Conservation (phyloP, 352 stramenopile species). For the Globisporangium iwayamae region DNA sequence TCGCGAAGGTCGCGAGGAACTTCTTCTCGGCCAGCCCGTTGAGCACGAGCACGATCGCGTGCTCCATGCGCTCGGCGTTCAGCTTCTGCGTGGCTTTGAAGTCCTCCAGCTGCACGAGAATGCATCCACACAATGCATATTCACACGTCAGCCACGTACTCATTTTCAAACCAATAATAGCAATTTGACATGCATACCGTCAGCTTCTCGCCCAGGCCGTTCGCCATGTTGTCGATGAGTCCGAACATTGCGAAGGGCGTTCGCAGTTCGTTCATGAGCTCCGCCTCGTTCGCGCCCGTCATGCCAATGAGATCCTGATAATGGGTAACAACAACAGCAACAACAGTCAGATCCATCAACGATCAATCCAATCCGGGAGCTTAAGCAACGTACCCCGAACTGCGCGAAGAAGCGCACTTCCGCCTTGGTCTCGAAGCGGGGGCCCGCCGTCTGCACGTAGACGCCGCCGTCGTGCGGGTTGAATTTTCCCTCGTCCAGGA, state of each 20-base stretch:
- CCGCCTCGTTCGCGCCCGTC: constrained; percentile 86
- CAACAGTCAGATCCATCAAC: not conserved
- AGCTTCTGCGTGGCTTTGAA: constrained; percentile 80
- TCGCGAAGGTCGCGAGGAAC: constrained; percentile 26
- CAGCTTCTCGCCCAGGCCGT: constrained; percentile 77
- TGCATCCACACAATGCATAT: too few relatives aligned
- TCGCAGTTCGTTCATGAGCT: constrained; percentile 78
- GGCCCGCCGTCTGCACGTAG: constrained; percentile 83
- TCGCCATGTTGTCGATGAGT: constrained; percentile 88
- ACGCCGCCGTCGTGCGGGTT: constrained; percentile 69
- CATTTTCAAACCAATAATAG: not conserved
- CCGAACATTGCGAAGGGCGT: constrained; percentile 84
- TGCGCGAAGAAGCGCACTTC: constrained; percentile 88
- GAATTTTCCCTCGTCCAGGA: constrained; percentile 41
- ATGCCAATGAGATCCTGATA: constrained; percentile 79
- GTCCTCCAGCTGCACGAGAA: constrained; percentile 35
- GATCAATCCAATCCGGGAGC: not conserved
- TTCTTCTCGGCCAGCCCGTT: constrained; percentile 37
- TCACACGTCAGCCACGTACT: not conserved
- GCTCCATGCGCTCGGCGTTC: constrained; percentile 69
- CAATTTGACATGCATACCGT: constrained; percentile 30
- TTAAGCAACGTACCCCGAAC: constrained; percentile 39
- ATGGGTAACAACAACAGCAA: not conserved
- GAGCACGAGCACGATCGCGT: constrained; percentile 55
- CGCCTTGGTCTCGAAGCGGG: constrained; percentile 88